A percentile compares a stretch with the other conserved stretches of the same genome.
phyloP scores from a whole-genome alignment of 148 eudicot species.

The Vaccinium macrocarpon region DNA sequence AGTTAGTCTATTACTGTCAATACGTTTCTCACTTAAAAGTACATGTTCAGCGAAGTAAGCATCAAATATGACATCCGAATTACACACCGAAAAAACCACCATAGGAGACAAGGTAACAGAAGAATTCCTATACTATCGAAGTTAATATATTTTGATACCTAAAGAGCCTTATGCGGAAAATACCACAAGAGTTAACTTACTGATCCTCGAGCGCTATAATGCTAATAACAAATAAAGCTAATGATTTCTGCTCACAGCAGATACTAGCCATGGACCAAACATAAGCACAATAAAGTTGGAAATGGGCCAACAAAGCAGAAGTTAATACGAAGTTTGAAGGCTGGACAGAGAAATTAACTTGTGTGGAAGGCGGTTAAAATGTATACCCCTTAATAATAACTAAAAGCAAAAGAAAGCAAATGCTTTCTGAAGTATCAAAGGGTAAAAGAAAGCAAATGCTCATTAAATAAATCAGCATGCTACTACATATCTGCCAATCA shows the following conservation, averaged over 20 bases:
- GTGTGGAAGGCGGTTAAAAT: background rate
- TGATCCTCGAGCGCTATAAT: background rate
- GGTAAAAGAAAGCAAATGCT: background rate
- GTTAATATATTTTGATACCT: slow-evolving; percentile 5
- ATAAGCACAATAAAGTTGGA: background rate
- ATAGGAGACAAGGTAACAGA: background rate
- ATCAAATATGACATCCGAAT: background rate
- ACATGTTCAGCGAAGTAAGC: background rate
- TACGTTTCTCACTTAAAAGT: background rate
- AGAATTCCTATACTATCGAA: background rate
- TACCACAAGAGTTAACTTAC: background rate
- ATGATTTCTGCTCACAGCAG: background rate
- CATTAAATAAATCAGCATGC: background rate
- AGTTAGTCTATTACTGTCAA: slow-evolving; percentile 6
- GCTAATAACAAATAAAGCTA: background rate
- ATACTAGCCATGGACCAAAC: background rate
- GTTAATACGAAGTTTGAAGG: background rate
- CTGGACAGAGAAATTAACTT: background rate
- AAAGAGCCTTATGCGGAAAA: background rate
- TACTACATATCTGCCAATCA: background rate
- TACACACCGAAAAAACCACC: background rate
- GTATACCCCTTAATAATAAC: background rate
- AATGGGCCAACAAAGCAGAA: slow-evolving; percentile 9
- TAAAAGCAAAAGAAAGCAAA: background rate
- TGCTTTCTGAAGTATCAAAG: background rate